phyloP scores from a whole-genome alignment of 2,329 filamentous ascomycete species.

The Leptographium radiaticola region DNA sequence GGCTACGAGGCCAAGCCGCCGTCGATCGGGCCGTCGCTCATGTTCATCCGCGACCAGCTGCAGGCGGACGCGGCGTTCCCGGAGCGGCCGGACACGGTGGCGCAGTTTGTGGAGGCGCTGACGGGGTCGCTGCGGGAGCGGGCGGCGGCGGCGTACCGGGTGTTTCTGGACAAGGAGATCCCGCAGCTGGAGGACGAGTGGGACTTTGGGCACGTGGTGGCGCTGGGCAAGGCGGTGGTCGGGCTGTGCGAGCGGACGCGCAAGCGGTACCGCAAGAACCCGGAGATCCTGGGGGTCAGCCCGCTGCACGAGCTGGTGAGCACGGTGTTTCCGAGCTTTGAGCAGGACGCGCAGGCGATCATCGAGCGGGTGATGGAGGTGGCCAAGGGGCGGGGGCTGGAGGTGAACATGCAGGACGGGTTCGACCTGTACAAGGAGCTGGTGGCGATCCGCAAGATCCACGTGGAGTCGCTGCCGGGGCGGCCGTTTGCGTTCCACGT shows the following conservation, averaged over 20 bases:
- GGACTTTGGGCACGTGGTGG: slow-evolving; percentile 84
- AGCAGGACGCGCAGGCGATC: slow-evolving; percentile 76
- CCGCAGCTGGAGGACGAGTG: slow-evolving; percentile 70
- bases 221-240: slow-evolving; percentile 74
- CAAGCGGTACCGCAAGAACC: slow-evolving; percentile 81
- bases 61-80: slow-evolving; percentile 65
- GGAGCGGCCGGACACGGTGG: slow-evolving; percentile 53
- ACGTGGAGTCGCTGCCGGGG: slow-evolving; percentile 59
- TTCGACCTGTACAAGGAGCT: slow-evolving; percentile 89
- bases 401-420: slow-evolving; percentile 80
- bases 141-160: slow-evolving; percentile 67
- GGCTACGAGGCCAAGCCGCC: slow-evolving; percentile 85
- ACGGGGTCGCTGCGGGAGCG: slow-evolving; percentile 59
- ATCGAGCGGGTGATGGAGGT: slow-evolving; percentile 68
- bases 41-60: slow-evolving; percentile 72
- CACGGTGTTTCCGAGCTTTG: slow-evolving; percentile 79
- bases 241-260: slow-evolving; percentile 79
- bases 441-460: slow-evolving; percentile 70
- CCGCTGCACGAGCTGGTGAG: slow-evolving; percentile 59
- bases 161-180: slow-evolving; percentile 66
- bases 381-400: slow-evolving; percentile 53
- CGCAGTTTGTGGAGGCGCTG: slow-evolving; percentile 60
- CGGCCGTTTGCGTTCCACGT: slow-evolving; percentile 76
- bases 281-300: slow-evolving; percentile 67
- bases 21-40: slow-evolving; percentile 56